Evolutionary conservation across 192 early-diverging fungal genomes (phyloP).

Genomic region (Chytriomyces sp.): DNA sequence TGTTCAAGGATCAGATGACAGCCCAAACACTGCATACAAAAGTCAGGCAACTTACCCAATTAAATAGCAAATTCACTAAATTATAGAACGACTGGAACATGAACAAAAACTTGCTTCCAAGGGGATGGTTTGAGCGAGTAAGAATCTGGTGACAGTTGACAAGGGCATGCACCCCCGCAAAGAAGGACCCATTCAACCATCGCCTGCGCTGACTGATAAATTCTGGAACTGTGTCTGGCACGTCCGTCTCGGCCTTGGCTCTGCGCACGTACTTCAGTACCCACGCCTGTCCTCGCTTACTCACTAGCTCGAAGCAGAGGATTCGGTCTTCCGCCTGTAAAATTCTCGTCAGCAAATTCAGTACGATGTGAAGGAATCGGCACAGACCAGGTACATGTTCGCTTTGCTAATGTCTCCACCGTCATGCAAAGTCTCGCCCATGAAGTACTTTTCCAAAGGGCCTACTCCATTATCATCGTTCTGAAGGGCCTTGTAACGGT

Average conservation of each 20-base stretch:
- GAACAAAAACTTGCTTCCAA: conserved; percentile 65
- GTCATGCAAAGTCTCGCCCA: conserved; percentile 71
- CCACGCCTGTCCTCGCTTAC: conserved; percentile 76
- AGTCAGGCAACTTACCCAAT: conserved; percentile 54
- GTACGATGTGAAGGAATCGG: neutral
- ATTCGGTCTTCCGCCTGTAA: conserved; percentile 71
- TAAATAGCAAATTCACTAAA: conserved; percentile 70
- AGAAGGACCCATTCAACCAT: conserved; percentile 87
- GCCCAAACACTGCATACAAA: conserved; percentile 68
- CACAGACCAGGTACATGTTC: conserved; percentile 70
- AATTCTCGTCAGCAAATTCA: neutral
- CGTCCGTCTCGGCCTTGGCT: conserved; percentile 81
- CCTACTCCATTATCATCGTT: conserved; percentile 64
- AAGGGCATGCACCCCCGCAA: conserved; percentile 78
- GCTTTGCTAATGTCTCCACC: conserved; percentile 64
- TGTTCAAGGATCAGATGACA: conserved; percentile 67
- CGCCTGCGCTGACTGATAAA: conserved; percentile 68
- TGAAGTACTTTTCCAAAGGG: conserved; percentile 80
- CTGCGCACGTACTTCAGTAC: conserved; percentile 71
- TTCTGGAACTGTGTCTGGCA: conserved; percentile 70
- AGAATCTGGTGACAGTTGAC: conserved; percentile 68
- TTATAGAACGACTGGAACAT: conserved; percentile 73
- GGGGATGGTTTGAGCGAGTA: conserved; percentile 69
- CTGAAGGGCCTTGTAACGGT: conserved; percentile 74
- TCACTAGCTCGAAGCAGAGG: conserved; percentile 83